Percentiles rank a stretch among this genome's conserved stretches.
These are phyloP conservation scores for Pythium brassicae DNA, from an alignment of 352 stramenopile genomes.

Conservation along the genomic window DNA sequence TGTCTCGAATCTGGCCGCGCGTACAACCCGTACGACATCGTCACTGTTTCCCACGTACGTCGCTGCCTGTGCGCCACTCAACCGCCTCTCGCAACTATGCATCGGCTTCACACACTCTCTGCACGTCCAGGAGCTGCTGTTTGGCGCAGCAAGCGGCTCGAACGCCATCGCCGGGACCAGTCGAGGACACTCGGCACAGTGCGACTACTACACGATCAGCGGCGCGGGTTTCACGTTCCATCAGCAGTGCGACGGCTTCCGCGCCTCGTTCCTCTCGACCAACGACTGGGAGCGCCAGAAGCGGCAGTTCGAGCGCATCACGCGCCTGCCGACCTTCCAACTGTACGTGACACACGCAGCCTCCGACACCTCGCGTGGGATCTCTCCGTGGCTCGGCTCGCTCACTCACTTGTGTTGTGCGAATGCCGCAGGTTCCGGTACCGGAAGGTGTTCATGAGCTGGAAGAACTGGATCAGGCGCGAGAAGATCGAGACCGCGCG, in stretches of 20 bases:
- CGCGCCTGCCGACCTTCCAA: constrained; percentile 40
- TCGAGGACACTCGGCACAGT: constrained; percentile 23
- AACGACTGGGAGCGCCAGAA: constrained; percentile 52
- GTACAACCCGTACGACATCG: constrained; percentile 72
- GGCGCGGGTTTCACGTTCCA: constrained; percentile 55
- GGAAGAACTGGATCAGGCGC: constrained; percentile 47
- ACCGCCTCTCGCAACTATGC: background rate
- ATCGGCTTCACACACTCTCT: background rate
- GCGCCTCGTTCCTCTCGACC: constrained; percentile 35
- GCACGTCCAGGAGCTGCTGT: constrained; percentile 1
- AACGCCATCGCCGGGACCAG: background rate
- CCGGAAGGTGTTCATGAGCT: constrained; percentile 53
- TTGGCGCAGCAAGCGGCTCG: background rate
- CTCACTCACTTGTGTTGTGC: background rate
- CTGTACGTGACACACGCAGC: constrained; percentile 20
- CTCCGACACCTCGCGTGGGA: no score
- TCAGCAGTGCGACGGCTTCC: constrained; percentile 37
- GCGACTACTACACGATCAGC: constrained; percentile 74
- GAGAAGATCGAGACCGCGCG: constrained; percentile 39
- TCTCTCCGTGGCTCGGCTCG: background rate
- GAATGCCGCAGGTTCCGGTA: constrained; percentile 46
- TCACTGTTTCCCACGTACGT: constrained; percentile 52
- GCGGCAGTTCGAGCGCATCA: constrained; percentile 35
- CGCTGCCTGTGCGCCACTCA: background rate
- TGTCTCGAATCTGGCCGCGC: constrained; percentile 33